These are phyloP conservation scores for Penicillium sp. DNA, from an alignment of 2,329 filamentous ascomycete genomes.

Conservation along the genomic window DNA sequence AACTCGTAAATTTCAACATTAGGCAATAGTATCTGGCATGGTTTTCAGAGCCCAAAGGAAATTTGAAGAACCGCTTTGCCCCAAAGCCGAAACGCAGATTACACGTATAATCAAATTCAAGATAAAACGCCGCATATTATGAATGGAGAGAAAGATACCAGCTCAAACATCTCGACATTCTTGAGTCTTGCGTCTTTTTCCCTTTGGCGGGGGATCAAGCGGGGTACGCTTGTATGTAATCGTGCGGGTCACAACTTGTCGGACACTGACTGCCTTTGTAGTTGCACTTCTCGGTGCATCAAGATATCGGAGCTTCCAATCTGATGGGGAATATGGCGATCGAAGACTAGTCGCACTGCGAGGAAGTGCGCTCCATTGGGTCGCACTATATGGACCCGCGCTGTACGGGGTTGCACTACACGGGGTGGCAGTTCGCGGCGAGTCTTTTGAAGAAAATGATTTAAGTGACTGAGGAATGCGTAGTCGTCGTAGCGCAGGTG, in stretches of 20 bases:
- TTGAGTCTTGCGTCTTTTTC: constrained; percentile 73
- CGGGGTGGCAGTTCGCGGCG: constrained; percentile 1
- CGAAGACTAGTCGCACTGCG: constrained; percentile 54
- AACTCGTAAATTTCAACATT: background rate
- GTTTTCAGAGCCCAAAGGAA: background rate
- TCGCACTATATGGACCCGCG: background rate
- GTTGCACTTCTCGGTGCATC: constrained; percentile 62
- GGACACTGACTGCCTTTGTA: constrained; percentile 63
- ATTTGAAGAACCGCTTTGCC: background rate
- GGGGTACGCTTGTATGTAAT: constrained; percentile 77
- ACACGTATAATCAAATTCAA: background rate
- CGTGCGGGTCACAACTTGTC: constrained; percentile 90
- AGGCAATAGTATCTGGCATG: background rate
- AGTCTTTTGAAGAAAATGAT: background rate
- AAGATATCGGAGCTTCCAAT: constrained; percentile 70
- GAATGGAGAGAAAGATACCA: background rate
- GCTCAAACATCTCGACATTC: background rate
- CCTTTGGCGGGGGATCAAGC: constrained; percentile 86
- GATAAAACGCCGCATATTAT: background rate
- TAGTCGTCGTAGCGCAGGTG: constrained; percentile 4
- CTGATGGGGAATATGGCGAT: constrained; percentile 79
- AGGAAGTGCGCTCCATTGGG: constrained; percentile 1
- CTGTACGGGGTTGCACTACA: constrained; percentile 4
- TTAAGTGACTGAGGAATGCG: constrained; percentile 7
- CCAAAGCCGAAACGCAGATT: background rate